Evolutionary conservation across 1,284 basidiomycete genomes (phyloP), one percentile per base, ranked within the genome.

Genomic region (Somion occarium): DNA sequence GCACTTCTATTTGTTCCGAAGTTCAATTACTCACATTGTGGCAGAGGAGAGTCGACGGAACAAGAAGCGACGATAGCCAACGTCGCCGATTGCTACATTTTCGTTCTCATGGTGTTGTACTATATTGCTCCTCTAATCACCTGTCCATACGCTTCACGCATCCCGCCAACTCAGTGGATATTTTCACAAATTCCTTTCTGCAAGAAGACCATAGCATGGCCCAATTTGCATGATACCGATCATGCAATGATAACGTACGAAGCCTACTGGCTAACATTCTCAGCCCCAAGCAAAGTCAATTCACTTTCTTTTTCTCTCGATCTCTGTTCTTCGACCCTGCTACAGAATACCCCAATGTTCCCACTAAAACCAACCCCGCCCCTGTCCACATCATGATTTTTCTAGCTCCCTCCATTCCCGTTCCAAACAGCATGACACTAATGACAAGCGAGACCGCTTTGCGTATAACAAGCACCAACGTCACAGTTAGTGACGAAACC

Each of bases 361-460:
- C 90, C 3, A 80, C 52, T 52, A 91, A 72, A 9, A 93, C 90
- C 51, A 88, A 63, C 15, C 64, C 72, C 0, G 88, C 85, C 1
- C 88, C 88, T 11, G 59, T 62, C 82, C 85, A 88, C 73, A 89
- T 76, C 70, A 75, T 69, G 26, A 49, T 22, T 50, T 48, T 53
- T 18, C 38, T 75, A 64, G 44, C 72, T 65, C 38, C 68, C 51
- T 52, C 67, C 52, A 60, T 59, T 46, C 44, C 60, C 53, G 55
- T 67, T 25, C 71, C 57, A 46, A 75, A 67, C 15, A 78, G 61
- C 52, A 82, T 61, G 13, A 91, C 82, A 60, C 85, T 90, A 56
- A 97, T 79, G 13, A 88, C 72, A 15, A 97, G 73, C 50, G 91
- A 94, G 15, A 85, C 75, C 1, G 93, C 94, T 67, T 98, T 98